phyloP scores from a whole-genome alignment of 257 asterid species.

The Agastache rugosa region DNA sequence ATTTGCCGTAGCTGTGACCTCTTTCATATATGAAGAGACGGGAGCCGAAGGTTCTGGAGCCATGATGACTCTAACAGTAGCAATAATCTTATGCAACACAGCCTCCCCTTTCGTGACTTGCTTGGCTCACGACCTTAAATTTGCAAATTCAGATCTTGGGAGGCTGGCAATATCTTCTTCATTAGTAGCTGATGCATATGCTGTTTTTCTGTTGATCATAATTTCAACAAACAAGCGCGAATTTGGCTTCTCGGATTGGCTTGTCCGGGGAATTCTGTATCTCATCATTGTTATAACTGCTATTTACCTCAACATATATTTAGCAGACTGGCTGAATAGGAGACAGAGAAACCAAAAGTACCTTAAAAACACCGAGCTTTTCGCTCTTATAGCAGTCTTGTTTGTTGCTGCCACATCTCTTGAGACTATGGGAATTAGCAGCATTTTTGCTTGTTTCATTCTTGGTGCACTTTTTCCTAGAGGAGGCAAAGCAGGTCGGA shows the following conservation, averaged over 20 bases:
- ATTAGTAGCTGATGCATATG: conserved; percentile 71
- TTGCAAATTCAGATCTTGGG: conserved; percentile 82
- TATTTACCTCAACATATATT: conserved; percentile 55
- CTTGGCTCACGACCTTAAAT: conserved; percentile 80
- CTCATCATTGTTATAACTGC: conserved; percentile 53
- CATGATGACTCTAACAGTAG: conserved; percentile 63
- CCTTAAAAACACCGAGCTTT: conserved; percentile 74
- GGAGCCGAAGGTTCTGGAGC: conserved; percentile 53
- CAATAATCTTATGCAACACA: conserved; percentile 73
- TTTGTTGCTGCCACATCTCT: conserved; percentile 74
- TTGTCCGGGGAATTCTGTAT: conserved; percentile 48
- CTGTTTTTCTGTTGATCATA: conserved; percentile 65
- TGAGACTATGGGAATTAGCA: conserved; percentile 81
- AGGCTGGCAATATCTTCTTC: conserved; percentile 83
- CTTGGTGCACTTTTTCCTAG: conserved; percentile 89
- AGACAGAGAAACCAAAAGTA: conserved; percentile 80
- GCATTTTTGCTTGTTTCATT: conserved; percentile 80
- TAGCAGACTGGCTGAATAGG: conserved; percentile 72
- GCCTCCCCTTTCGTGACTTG: conserved; percentile 86
- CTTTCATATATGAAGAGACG: conserved; percentile 69
- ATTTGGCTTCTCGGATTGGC: conserved; percentile 39
- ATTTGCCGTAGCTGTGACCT: conserved; percentile 73
- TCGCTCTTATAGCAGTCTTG: conserved; percentile 64
- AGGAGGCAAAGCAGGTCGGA: conserved; percentile 89
- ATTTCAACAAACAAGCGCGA: conserved; percentile 49